These are phyloP conservation scores for Syzygium oleosum DNA, from an alignment of 345 rosid genomes.

Conservation along the genomic window DNA sequence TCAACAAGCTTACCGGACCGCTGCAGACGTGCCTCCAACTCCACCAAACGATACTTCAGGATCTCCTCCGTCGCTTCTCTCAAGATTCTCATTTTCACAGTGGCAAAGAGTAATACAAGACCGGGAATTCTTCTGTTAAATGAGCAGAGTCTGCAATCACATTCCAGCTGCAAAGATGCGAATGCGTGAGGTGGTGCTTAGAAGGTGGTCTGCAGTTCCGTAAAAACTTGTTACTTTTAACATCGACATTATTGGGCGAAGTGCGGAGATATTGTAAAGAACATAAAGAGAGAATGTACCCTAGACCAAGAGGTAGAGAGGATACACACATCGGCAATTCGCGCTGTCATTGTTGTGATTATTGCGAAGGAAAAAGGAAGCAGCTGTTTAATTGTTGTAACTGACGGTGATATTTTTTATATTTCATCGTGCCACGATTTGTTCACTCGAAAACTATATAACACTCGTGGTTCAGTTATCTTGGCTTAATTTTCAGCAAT, in stretches of 20 bases:
- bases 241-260: neutral
- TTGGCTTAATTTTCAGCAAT: too few relatives aligned
- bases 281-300: neutral
- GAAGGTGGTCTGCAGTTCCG: neutral
- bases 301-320: neutral
- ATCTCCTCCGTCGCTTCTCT: constrained; percentile 57
- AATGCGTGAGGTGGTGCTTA: neutral
- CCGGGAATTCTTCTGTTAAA: neutral
- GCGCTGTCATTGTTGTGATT: neutral
- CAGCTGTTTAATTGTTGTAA: neutral
- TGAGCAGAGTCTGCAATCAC: neutral
- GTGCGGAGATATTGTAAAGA: neutral
- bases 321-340: neutral
- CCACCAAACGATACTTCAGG: constrained; percentile 60
- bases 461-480: too few relatives aligned
- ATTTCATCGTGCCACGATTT: too few relatives aligned
- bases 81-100: constrained; percentile 88
- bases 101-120: neutral
- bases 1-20: constrained; percentile 64
- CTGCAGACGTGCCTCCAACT: constrained; percentile 34
- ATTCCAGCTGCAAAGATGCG: neutral
- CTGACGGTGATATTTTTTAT: too few relatives aligned
- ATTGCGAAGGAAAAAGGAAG: neutral
- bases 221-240: neutral
- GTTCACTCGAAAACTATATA: too few relatives aligned